These are phyloP conservation scores for Tricholomella constricta DNA, from an alignment of 768 basidiomycete genomes.

Conservation along the genomic window DNA sequence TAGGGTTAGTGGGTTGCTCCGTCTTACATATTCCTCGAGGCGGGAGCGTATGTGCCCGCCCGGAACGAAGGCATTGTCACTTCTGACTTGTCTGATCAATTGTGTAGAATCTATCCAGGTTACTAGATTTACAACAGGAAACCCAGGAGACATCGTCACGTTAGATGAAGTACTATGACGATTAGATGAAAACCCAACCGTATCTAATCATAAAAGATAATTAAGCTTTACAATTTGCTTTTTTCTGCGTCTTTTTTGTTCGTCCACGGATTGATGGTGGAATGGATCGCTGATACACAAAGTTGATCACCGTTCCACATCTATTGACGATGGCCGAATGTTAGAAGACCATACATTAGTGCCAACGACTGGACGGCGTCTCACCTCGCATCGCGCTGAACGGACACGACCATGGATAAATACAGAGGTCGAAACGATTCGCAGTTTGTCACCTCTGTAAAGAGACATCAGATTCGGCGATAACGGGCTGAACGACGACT, in stretches of 20 bases:
- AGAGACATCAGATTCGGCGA: not conserved
- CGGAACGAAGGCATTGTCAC: no score
- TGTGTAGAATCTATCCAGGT: no score
- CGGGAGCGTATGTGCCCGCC: no score
- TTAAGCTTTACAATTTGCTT: conserved; percentile 8
- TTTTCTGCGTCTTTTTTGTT: conserved; percentile 5
- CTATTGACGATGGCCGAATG: conserved; percentile 24
- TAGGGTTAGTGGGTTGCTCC: not conserved
- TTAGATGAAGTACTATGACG: not conserved
- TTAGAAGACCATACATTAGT: not conserved
- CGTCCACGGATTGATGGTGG: conserved; percentile 34
- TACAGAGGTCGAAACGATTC: conserved; percentile 43
- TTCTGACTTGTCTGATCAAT: no score
- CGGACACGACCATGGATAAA: conserved; percentile 43
- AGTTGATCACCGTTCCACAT: conserved; percentile 44
- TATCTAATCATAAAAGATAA: no score
- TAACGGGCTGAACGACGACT: not conserved
- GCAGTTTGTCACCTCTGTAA: conserved; percentile 43
- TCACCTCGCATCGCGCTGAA: conserved; percentile 46
- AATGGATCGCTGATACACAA: conserved; percentile 47
- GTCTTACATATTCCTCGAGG: no score
- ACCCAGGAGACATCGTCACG: not conserved
- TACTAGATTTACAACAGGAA: no score
- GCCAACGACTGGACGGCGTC: conserved; percentile 1
- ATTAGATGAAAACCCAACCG: no score